Evolutionary conservation across 2,329 filamentous ascomycete species (phyloP), one percentile per base, ranked within the genome.

Genomic region (Hymenoscyphus fructigenus): DNA sequence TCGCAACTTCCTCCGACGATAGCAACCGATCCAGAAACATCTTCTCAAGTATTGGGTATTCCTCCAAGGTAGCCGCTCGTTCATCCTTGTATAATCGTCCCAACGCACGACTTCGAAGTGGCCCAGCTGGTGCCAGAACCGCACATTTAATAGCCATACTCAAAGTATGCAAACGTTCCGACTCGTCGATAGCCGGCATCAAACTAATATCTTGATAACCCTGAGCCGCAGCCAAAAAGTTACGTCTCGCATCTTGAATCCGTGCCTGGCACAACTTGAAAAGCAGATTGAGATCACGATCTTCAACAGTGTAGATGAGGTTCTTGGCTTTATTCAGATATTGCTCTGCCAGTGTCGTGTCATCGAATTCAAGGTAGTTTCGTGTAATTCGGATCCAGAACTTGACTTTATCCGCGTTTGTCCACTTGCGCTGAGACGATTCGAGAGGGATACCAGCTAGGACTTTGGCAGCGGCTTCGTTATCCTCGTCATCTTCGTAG

Each of bases 271-370:
- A 94, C 68, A 98, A 88, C 73, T 92, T 88, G 80, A 98, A 99
- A 78, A 94, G 89, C 60, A 98, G 82, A 71, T 88, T 88, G 57
- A 94, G 83, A 66, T 90, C 85, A 47, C 88, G 85, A 76, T 97
- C 88, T 34, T 84, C 80, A 36, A 97, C 88, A 68, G 85, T 88
- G 80, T 91, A 88, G 76, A 97, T 92, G 70, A 97, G 84, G 75
- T 95, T 94, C 80, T 97, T 98, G 78, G 96, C 90, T 78, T 94
- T 93, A 83, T 97, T 97, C 73, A 99, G 84, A 76, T 93, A 96
- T 50, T 85, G 86, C 76, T 96, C 92, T 53, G 95, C 95, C 41
- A 86, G 84, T 1, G 90, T 92, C 9, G 92, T 90, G 79, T 98
- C 93, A 76, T 97, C 94, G 58, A 93, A 92, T 80, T 99, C 94